Conservation (phyloP, 1,139 yeast species). For the Kodamaea alishanica region DNA sequence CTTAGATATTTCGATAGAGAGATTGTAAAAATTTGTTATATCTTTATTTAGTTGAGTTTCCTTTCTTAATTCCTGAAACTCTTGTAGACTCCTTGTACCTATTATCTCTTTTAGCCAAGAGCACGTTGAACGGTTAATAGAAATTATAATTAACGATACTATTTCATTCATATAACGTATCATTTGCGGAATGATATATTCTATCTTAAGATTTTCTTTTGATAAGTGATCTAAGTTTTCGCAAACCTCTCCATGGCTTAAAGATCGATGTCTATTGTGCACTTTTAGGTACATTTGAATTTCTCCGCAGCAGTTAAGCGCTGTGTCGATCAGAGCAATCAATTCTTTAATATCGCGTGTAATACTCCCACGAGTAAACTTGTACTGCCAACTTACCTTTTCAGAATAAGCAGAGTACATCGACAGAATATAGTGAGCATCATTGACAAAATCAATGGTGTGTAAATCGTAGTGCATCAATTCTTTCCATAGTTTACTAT, state of each 20-base stretch:
- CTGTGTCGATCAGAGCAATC: constrained; percentile 6
- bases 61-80: constrained; percentile 7
- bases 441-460: background rate
- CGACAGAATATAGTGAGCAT: constrained; percentile 12
- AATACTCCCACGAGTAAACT: constrained; percentile 3
- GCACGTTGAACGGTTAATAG: constrained; percentile 7
- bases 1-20: too few relatives aligned
- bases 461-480: constrained; percentile 12
- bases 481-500: constrained; percentile 17
- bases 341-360: constrained; percentile 6
- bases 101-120: constrained; percentile 12
- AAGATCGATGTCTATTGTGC: constrained; percentile 1
- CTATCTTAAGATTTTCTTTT: too few relatives aligned
- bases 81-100: constrained; percentile 13
- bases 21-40: constrained; percentile 9
- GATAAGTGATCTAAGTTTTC: too few relatives aligned
- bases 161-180: constrained; percentile 9
- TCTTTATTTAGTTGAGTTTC: constrained; percentile 6
- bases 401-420: constrained; percentile 19
- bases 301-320: constrained; percentile 7
- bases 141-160: constrained; percentile 4
- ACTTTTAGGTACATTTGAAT: constrained; percentile 5
- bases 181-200: constrained; percentile 7
- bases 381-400: constrained; percentile 13
- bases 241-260: too few relatives aligned